Percentiles rank a stretch among this genome's conserved stretches.
phyloP scores from a whole-genome alignment of 805 yeast genomes.

The Saturnispora hagleri region DNA sequence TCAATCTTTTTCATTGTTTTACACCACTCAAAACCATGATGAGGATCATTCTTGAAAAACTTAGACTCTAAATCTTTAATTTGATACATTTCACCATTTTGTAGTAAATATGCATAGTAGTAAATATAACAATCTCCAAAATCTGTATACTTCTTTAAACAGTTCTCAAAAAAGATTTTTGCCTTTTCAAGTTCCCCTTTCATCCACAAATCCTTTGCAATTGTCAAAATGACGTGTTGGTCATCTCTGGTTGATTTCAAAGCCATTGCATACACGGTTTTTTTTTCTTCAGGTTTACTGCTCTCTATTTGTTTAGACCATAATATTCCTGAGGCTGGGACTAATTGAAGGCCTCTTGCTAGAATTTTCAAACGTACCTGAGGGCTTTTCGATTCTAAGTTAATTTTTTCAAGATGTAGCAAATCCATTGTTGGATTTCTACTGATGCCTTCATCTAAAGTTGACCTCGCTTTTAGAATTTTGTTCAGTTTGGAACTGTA shows the following conservation, averaged over 20 bases:
- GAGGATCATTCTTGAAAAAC: slow-evolving; percentile 42
- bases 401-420: slow-evolving; percentile 51
- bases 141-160: slow-evolving; percentile 37
- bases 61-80: slow-evolving; percentile 26
- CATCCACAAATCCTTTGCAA: slow-evolving; percentile 60
- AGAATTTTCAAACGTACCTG: slow-evolving; percentile 40
- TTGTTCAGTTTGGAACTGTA: slow-evolving; percentile 36
- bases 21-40: slow-evolving; percentile 56
- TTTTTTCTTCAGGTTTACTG: slow-evolving; percentile 34
- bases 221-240: slow-evolving; percentile 46
- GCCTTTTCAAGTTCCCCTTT: slow-evolving; percentile 60
- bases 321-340: slow-evolving; percentile 49
- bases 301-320: slow-evolving; percentile 57
- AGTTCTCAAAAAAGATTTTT: slow-evolving; percentile 64
- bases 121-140: slow-evolving; percentile 77
- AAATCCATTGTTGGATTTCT: slow-evolving; percentile 38
- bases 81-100: slow-evolving; percentile 33
- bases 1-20: slow-evolving; percentile 37
- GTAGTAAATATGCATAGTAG: slow-evolving; percentile 38
- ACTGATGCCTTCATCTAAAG: slow-evolving; percentile 56
- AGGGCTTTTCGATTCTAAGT: slow-evolving; percentile 46
- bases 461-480: slow-evolving; percentile 56
- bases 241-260: slow-evolving; percentile 55
- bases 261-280: slow-evolving; percentile 60
- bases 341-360: slow-evolving; percentile 46